A percentile compares a stretch with the other conserved stretches of the same genome.
Conservation (phyloP, 2,329 filamentous ascomycete species). For the Didymella pomorum region DNA sequence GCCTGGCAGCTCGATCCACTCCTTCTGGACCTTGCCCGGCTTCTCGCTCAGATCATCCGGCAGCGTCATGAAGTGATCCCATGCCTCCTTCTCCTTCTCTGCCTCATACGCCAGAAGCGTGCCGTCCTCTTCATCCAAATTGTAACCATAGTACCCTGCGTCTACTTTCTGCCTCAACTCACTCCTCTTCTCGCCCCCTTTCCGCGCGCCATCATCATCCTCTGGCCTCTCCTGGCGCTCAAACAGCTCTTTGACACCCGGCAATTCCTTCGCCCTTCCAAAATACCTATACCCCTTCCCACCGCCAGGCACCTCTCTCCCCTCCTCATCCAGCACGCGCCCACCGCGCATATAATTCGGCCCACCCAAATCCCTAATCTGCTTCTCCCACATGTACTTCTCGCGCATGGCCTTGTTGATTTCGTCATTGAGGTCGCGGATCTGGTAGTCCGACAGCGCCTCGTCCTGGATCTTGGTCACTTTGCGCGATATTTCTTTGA, state of each 20-base stretch:
- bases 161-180: conserved; percentile 81
- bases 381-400: conserved; percentile 98
- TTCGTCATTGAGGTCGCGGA: conserved; percentile 97
- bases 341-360: conserved; percentile 92
- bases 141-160: conserved; percentile 95
- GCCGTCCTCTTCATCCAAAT: conserved; percentile 88
- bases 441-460: conserved; percentile 92
- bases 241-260: conserved; percentile 89
- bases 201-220: conserved; percentile 63
- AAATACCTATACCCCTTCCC: conserved; percentile 90
- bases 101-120: conserved; percentile 81
- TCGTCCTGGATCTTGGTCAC: conserved; percentile 94
- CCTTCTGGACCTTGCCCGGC: conserved; percentile 38
- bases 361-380: conserved; percentile 93
- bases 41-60: conserved; percentile 55
- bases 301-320: conserved; percentile 66
- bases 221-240: conserved; percentile 46
- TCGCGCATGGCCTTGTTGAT: conserved; percentile 99
- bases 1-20: conserved; percentile 86
- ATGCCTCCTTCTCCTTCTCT: conserved; percentile 82
- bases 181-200: conserved; percentile 71
- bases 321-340: conserved; percentile 63
- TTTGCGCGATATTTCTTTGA: conserved; percentile 97
- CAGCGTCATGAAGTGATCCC: conserved; percentile 69
- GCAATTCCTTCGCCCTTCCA: conserved; percentile 85